phyloP scores from a whole-genome alignment of 208 protist species.

The Leptomonas seymouri region DNA sequence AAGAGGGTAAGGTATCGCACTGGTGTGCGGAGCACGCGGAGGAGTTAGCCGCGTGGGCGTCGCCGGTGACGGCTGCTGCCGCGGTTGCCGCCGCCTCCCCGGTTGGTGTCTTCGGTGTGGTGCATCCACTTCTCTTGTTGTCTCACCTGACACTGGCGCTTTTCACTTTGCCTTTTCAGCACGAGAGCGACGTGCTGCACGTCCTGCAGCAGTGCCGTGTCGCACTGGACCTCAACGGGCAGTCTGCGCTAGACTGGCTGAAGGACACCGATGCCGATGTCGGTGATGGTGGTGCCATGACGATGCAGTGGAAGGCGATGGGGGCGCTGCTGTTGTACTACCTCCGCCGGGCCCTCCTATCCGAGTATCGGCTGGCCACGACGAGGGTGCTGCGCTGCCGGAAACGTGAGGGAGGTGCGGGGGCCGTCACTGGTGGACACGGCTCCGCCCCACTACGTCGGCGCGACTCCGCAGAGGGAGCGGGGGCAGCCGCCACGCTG shows the following conservation, averaged over 20 bases:
- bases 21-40: constrained; percentile 49
- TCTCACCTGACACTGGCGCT: constrained; percentile 57
- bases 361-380: constrained; percentile 48
- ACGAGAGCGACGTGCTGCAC: constrained; percentile 64
- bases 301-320: constrained; percentile 49
- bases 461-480: constrained; percentile 1
- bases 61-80: background rate
- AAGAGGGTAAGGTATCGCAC: constrained; percentile 47
- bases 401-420: background rate
- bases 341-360: constrained; percentile 38
- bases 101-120: constrained; percentile 13
- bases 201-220: constrained; percentile 56
- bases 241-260: constrained; percentile 33
- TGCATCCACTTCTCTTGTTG: constrained; percentile 57
- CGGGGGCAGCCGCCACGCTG: background rate
- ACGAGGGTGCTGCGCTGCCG: constrained; percentile 35
- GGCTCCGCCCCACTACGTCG: background rate
- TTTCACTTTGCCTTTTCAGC: constrained; percentile 51
- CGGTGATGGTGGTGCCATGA: background rate
- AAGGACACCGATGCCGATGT: background rate
- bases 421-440: background rate
- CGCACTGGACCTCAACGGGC: constrained; percentile 64
- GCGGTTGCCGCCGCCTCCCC: background rate
- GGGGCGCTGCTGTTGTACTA: constrained; percentile 54
- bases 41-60: constrained; percentile 1